phyloP scores from a whole-genome alignment of 176 grass and related monocot genomes.

The Pharus latifolius region DNA sequence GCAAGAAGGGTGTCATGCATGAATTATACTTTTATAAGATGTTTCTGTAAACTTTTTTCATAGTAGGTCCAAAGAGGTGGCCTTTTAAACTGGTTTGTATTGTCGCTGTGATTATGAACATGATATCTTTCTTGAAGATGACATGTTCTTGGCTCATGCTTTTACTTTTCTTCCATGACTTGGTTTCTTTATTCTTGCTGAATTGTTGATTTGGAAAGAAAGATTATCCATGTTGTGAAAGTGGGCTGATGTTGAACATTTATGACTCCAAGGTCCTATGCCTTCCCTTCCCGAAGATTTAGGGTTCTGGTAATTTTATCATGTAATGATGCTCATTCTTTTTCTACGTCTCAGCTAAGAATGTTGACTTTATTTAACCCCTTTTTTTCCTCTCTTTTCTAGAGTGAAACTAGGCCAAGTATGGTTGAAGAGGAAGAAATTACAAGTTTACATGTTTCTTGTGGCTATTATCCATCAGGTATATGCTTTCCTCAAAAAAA shows the following conservation, averaged over 20 bases:
- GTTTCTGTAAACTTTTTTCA: background rate
- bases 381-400: background rate
- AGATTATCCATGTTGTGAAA: background rate
- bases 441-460: background rate
- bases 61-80: background rate
- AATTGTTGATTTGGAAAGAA: background rate
- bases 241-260: background rate
- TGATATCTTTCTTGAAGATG: background rate
- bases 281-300: background rate
- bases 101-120: background rate
- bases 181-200: background rate
- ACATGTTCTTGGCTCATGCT: background rate
- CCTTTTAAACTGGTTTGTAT: background rate
- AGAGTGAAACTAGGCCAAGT: background rate
- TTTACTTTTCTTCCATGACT: background rate
- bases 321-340: background rate
- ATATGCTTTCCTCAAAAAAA: too few relatives aligned
- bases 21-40: background rate
- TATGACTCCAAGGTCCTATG: background rate
- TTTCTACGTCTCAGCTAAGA: background rate
- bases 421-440: background rate
- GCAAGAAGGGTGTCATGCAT: background rate
- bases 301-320: background rate
- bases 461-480: background rate
- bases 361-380: background rate